Evolutionary conservation across 352 stramenopile species (phyloP), one percentile per base, ranked within the genome.

Genomic region (Phytophthora cryptogea): DNA sequence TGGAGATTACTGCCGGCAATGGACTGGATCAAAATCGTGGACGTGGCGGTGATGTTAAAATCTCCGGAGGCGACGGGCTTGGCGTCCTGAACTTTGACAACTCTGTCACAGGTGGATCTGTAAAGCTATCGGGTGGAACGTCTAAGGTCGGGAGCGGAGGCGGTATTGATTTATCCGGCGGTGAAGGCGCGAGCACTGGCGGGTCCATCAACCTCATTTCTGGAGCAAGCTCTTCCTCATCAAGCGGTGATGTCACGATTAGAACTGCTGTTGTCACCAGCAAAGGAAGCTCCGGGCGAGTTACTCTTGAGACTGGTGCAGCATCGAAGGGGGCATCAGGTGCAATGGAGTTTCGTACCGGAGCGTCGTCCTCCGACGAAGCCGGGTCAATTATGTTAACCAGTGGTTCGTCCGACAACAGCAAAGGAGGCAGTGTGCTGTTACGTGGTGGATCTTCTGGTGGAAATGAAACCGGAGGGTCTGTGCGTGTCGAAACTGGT

Each of bases 21-120:
- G 89, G 91, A 4, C 40, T 87, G 20, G 88, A 92, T 54, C 63
- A 77, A 33, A 92, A 95, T 52, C 72, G 88, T 44, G 89, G 91
- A 28, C 74, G 76, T 36, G 91, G 90, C 23, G 92, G 92, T 16
- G 64, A 65, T 31, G 73, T 97, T 13, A 72, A 64, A 5, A 74
- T 98, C 36, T 53, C 50, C n/a, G 88, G 84, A 55, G 86, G 90
- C 33, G 65, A 89, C 52, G 80, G 80, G 13, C 56, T 80, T 58
- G 86, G 92, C 30, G 48, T 83, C 9, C 59, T 80, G 36, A 88
- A 87, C 33, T 78, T 81, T 59, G 90, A 93, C 51, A 76, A 89
- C 43, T 78, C 89, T 33, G 83, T 94, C 14, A 76, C 63, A 26
- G 90, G 88, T 46, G 92, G 92, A 20, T 56, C 64, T 51, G 72